Conservation (phyloP, 1,284 basidiomycete genomes). For the Thecaphora thlaspeos region DNA sequence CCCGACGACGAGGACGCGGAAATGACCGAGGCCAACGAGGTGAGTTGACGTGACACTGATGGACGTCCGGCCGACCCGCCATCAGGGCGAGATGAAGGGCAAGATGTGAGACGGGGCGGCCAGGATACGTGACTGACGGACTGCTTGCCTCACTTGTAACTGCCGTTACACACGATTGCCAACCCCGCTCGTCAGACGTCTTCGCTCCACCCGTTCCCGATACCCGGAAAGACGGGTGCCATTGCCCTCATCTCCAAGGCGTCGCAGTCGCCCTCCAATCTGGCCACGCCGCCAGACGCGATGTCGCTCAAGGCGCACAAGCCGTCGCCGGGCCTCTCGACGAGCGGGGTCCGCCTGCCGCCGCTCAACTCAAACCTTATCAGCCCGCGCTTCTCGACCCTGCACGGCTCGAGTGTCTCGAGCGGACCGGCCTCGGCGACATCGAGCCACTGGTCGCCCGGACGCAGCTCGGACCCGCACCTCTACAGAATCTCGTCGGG, state of each 20-base stretch:
- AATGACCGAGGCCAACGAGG: conserved; percentile 32
- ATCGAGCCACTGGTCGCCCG: conserved; percentile 38
- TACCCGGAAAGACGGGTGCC: conserved; percentile 30
- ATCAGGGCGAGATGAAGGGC: too few relatives aligned
- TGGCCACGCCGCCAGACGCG: conserved; percentile 53
- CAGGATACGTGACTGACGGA: too few relatives aligned
- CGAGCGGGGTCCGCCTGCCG: conserved; percentile 19
- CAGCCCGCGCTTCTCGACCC: conserved; percentile 24
- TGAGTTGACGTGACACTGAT: background rate
- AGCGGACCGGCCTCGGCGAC: conserved; percentile 35
- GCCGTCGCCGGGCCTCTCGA: conserved; percentile 15
- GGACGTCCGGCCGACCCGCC: too few relatives aligned
- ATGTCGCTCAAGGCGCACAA: conserved; percentile 19
- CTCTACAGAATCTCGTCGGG: conserved; percentile 40
- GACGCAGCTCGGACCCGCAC: conserved; percentile 34
- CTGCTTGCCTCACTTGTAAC: too few relatives aligned
- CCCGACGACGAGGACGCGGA: conserved; percentile 36
- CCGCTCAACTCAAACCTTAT: conserved; percentile 29
- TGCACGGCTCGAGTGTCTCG: conserved; percentile 38
- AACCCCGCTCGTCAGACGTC: background rate
- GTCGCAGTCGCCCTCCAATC: conserved; percentile 44
- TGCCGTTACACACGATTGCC: too few relatives aligned
- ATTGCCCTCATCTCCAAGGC: conserved; percentile 14
- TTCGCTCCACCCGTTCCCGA: conserved; percentile 23
- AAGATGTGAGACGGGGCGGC: too few relatives aligned